phyloP scores from a whole-genome alignment of 345 rosid genomes.

The Populus deltoides region DNA sequence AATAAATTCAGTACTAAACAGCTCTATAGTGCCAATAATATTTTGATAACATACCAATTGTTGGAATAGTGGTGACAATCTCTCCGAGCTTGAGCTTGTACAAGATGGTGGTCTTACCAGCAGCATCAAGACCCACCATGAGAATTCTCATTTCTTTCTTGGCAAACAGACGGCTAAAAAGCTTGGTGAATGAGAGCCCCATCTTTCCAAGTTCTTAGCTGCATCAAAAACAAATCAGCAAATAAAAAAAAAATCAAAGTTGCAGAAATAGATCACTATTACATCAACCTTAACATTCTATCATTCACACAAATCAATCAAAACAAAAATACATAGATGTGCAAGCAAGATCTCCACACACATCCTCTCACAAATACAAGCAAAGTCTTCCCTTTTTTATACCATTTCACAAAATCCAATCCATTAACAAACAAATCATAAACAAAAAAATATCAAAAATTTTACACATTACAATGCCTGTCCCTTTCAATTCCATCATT shows the following conservation, averaged over 20 bases:
- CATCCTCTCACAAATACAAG: background rate
- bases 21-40: background rate
- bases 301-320: no score
- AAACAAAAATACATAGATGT: no score
- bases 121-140: slow-evolving; percentile 26
- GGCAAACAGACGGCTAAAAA: slow-evolving; percentile 22
- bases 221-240: background rate
- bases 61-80: slow-evolving; percentile 24
- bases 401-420: background rate
- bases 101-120: slow-evolving; percentile 25
- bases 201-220: slow-evolving; percentile 12
- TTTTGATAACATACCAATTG: slow-evolving; percentile 11
- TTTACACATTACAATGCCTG: background rate
- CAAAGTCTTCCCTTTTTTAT: background rate
- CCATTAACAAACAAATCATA: no score
- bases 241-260: background rate
- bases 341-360: no score
- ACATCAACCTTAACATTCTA: no score
- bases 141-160: slow-evolving; percentile 24
- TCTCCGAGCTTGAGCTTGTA: slow-evolving; percentile 26
- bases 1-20: background rate
- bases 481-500: background rate
- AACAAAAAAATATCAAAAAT: background rate
- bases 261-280: background rate
- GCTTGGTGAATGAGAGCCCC: slow-evolving; percentile 26